Percentiles rank a stretch among this genome's conserved stretches.
These are phyloP conservation scores for Calonectria honghensis DNA, from an alignment of 2,329 filamentous ascomycete genomes.

Conservation along the genomic window DNA sequence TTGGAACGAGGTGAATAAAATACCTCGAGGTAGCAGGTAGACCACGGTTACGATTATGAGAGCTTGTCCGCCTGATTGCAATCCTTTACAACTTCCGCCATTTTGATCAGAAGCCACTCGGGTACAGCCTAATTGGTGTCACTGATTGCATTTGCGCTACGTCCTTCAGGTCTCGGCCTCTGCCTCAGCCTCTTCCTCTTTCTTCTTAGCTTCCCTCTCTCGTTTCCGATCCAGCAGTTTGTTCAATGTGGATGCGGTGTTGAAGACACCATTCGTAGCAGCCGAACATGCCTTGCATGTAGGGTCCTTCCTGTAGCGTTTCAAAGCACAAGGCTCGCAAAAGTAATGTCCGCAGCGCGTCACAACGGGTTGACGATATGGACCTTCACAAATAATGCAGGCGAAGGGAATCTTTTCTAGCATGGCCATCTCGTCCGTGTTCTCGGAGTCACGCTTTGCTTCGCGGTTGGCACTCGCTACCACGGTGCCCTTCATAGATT, in stretches of 20 bases:
- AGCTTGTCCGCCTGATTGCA: no score
- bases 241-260: slow-evolving; percentile 87
- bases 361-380: slow-evolving; percentile 87
- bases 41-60: no score
- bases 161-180: neutral
- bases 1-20: no score
- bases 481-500: slow-evolving; percentile 75
- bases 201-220: slow-evolving; percentile 68
- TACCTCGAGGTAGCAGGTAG: no score
- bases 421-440: slow-evolving; percentile 79
- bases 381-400: slow-evolving; percentile 88
- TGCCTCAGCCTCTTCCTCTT: neutral
- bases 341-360: slow-evolving; percentile 98
- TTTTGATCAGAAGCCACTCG: neutral
- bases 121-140: no score
- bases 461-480: slow-evolving; percentile 76
- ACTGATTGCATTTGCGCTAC: neutral
- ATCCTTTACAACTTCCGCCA: neutral
- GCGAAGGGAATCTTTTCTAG: slow-evolving; percentile 91
- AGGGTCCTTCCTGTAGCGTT: slow-evolving; percentile 90
- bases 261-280: slow-evolving; percentile 93
- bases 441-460: slow-evolving; percentile 61
- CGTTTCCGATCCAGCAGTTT: slow-evolving; percentile 86
- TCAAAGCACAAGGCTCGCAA: slow-evolving; percentile 91
- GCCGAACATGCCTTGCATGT: slow-evolving; percentile 90